A percentile compares a stretch with the other conserved stretches of the same genome.
These are phyloP conservation scores for Kuraishia capsulata DNA, from an alignment of 805 yeast genomes.

Conservation along the genomic window DNA sequence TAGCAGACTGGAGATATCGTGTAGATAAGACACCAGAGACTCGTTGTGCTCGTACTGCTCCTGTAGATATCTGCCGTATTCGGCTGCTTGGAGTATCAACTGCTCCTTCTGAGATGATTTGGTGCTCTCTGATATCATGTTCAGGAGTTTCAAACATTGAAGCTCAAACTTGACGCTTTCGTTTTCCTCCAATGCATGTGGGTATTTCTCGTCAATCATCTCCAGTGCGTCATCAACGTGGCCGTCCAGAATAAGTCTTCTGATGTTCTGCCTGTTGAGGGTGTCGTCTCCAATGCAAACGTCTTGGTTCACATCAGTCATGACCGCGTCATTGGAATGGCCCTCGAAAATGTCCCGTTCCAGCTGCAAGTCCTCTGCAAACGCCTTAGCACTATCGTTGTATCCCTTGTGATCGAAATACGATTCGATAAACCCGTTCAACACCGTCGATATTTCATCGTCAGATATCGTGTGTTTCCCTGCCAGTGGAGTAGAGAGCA, in stretches of 20 bases:
- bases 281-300: not conserved
- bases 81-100: conserved; percentile 21
- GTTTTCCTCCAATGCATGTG: conserved; percentile 24
- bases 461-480: conserved; percentile 4
- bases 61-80: conserved; percentile 29
- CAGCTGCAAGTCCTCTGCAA: conserved; percentile 33
- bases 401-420: conserved; percentile 1
- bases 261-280: conserved; percentile 26
- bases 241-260: conserved; percentile 29
- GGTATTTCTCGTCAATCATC: conserved; percentile 27
- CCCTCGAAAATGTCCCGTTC: conserved; percentile 14
- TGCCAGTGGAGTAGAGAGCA: not conserved
- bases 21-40: conserved; percentile 25
- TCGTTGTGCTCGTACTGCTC: conserved; percentile 20
- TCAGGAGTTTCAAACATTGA: conserved; percentile 32
- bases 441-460: conserved; percentile 14
- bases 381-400: conserved; percentile 22
- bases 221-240: conserved; percentile 34
- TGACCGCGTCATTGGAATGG: not conserved
- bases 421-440: conserved; percentile 7
- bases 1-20: conserved; percentile 38
- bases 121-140: conserved; percentile 21
- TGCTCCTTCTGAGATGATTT: not conserved
- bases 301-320: not conserved
- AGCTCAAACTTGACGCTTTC: conserved; percentile 29